phyloP scores from a whole-genome alignment of 305 asterid species.

The Striga hermonthica region DNA sequence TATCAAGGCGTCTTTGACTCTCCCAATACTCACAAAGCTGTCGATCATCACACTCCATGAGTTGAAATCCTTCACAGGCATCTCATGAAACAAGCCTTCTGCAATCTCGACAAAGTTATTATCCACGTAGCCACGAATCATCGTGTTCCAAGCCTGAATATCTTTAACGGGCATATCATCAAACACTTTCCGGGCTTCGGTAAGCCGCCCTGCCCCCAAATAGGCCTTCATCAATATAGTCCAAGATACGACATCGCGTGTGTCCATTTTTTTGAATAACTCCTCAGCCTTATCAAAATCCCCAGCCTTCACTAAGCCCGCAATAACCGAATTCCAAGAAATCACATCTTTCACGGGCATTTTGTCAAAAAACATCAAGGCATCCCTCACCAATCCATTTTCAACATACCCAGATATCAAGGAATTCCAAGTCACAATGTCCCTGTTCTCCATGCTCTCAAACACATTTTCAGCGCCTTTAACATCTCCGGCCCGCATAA shows the following conservation, averaged over 20 bases:
- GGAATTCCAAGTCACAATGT: slow-evolving; percentile 59
- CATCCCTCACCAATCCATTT: slow-evolving; percentile 44
- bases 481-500: slow-evolving; percentile 52
- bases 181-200: slow-evolving; percentile 49
- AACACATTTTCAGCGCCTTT: slow-evolving; percentile 58
- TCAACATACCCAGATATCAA: slow-evolving; percentile 54
- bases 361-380: slow-evolving; percentile 36
- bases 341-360: slow-evolving; percentile 55
- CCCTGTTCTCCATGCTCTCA: slow-evolving; percentile 40
- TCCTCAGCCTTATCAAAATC: slow-evolving; percentile 44
- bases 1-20: slow-evolving; percentile 43
- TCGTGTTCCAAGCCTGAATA: slow-evolving; percentile 56
- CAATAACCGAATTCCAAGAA: slow-evolving; percentile 61
- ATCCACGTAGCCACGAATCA: slow-evolving; percentile 46
- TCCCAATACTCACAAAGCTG: slow-evolving; percentile 40
- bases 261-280: slow-evolving; percentile 41
- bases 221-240: slow-evolving; percentile 59
- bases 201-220: slow-evolving; percentile 42
- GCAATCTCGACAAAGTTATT: slow-evolving; percentile 40
- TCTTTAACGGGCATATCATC: slow-evolving; percentile 52
- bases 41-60: slow-evolving; percentile 50
- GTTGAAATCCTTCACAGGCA: slow-evolving; percentile 47
- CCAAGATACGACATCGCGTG: slow-evolving; percentile 54
- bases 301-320: slow-evolving; percentile 47
- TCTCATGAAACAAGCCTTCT: slow-evolving; percentile 55